Conservation (phyloP, 2,329 filamentous ascomycete species). For the Furcasterigmium sp. region DNA sequence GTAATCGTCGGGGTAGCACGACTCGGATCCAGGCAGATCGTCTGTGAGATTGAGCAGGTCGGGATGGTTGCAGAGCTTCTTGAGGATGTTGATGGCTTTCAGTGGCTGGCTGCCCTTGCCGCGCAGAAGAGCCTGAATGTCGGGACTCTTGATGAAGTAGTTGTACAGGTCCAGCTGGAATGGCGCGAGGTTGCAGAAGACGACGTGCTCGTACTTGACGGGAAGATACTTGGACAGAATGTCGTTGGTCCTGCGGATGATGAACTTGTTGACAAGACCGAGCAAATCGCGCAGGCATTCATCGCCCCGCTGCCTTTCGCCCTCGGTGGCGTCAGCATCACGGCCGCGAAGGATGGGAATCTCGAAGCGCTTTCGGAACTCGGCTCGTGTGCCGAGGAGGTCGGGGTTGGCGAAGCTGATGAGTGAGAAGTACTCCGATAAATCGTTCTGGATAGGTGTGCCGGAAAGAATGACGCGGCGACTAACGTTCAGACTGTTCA, state of each 20-base stretch:
- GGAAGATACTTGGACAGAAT: slow-evolving; percentile 96
- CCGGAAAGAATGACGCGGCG: slow-evolving; percentile 92
- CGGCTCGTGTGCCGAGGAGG: slow-evolving; percentile 78
- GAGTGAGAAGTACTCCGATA: slow-evolving; percentile 96
- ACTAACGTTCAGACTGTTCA: slow-evolving; percentile 86
- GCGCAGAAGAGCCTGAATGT: slow-evolving; percentile 84
- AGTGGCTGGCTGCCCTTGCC: slow-evolving; percentile 94
- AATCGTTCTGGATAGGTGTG: slow-evolving; percentile 95
- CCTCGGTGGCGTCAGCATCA: slow-evolving; percentile 82
- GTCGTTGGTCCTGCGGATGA: slow-evolving; percentile 96
- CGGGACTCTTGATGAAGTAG: slow-evolving; percentile 92
- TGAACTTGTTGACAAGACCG: slow-evolving; percentile 90
- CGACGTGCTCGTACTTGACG: slow-evolving; percentile 98
- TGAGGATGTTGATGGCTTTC: slow-evolving; percentile 93
- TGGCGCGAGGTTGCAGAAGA: slow-evolving; percentile 90
- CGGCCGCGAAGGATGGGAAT: slow-evolving; percentile 86
- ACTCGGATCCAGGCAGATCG: slow-evolving; percentile 83
- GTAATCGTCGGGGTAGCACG: slow-evolving; percentile 78
- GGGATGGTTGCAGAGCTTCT: slow-evolving; percentile 98
- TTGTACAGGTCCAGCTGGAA: slow-evolving; percentile 95
- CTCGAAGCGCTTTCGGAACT: slow-evolving; percentile 93
- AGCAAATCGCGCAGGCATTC: slow-evolving; percentile 78
- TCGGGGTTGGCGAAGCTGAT: slow-evolving; percentile 96
- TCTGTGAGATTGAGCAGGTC: slow-evolving; percentile 79
- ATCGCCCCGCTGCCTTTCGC: slow-evolving; percentile 76